Evolutionary conservation across 2,329 filamentous ascomycete species (phyloP).

Genomic region (Claviceps humidiphila): DNA sequence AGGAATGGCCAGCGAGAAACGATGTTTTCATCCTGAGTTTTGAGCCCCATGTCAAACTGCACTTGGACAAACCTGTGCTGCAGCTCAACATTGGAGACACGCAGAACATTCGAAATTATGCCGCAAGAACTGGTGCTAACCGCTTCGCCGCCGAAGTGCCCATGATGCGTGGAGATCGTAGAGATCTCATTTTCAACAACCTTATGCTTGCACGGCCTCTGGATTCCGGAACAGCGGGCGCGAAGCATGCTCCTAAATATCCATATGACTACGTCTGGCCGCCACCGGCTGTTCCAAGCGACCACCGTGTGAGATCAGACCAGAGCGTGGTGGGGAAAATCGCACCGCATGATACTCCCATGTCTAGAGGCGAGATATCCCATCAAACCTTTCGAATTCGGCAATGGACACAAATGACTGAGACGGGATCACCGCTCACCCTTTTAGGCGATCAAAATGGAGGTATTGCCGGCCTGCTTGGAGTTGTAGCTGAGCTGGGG

Average conservation of each 20-base stretch:
- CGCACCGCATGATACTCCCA: constrained; percentile 27
- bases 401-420: constrained; percentile 59
- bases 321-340: constrained; percentile 11
- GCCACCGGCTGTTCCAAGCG: constrained; percentile 53
- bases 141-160: constrained; percentile 37
- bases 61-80: constrained; percentile 61
- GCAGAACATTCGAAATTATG: constrained; percentile 11
- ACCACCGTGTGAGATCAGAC: constrained; percentile 31
- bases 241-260: constrained; percentile 18
- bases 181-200: constrained; percentile 46
- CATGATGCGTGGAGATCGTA: constrained; percentile 34
- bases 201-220: constrained; percentile 51
- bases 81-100: constrained; percentile 29
- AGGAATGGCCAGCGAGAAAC: constrained; percentile 51
- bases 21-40: constrained; percentile 62
- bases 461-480: constrained; percentile 11
- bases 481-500: constrained; percentile 6
- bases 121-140: constrained; percentile 14
- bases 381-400: constrained; percentile 60
- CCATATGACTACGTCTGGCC: constrained; percentile 58
- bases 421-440: constrained; percentile 15
- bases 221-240: constrained; percentile 20
- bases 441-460: constrained; percentile 16
- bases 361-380: constrained; percentile 44
- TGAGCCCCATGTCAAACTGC: constrained; percentile 54